Evolutionary conservation across 2,329 filamentous ascomycete genomes (phyloP), one percentile per base, ranked within the genome.

Genomic region (Penicillium sp.): DNA sequence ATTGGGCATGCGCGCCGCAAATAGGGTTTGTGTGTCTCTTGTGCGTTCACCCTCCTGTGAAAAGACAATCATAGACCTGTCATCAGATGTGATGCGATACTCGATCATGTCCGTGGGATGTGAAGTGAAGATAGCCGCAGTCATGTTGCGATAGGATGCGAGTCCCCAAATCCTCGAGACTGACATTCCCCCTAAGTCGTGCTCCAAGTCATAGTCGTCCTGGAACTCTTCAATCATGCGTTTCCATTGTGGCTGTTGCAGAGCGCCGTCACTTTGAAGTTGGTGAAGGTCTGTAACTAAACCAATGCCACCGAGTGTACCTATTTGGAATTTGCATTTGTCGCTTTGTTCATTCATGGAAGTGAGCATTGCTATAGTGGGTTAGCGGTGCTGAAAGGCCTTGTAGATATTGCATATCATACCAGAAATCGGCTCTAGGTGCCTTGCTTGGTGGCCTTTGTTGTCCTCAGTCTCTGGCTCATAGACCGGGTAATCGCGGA

Each of bases 81-180:
- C 77, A 26, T 79, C 76, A 4, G 77, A 74, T 8, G 74, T 68
- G 7, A 80, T 80, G 1, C 76, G 76, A 63, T 85, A 85, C 57
- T 85, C 81, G 14, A 85, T 72, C 72, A 82, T 80, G 64, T 85
- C 79, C 4, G 77, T 81, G 0, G 83, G 83, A 64, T 86, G 82
- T 29, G 82, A 62, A 2, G 79, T 81, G 45, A 79, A 73, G 53
- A 78, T 81, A 4, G 75, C 74, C 5, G 80, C 82, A 14, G 79
- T 67, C 24, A 78, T 76, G 31, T 79, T 78, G 22, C 77, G 74
- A 18, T 79, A 65, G 18, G 80, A 79, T 11, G 78, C 75, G 6
- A 85, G 69, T 2, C 84, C 84, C 79, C 82, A 85, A 8, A 79
- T 74, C 58, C 79, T 79, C 7, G 78, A 74, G n/a, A 76, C 69